Evolutionary conservation across 164 flowering plant species (phyloP), one percentile per base, ranked within the genome.

Genomic region (Brasenia schreberi): DNA sequence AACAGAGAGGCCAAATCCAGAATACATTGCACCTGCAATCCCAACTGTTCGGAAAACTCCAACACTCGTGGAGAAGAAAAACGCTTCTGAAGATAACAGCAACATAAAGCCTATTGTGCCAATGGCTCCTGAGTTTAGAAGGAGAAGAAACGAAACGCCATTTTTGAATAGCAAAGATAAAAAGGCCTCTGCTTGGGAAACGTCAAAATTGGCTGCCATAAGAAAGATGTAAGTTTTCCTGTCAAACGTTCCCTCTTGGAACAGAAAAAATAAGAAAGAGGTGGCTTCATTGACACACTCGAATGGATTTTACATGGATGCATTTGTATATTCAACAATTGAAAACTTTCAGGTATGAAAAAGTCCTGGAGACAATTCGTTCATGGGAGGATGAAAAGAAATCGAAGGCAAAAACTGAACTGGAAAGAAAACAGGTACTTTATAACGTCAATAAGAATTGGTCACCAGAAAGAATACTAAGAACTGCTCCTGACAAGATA

Each of bases 351-450:
- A 91, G 97, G 84, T 81, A 82, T 52, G 83, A 79, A 59, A 81
- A 78, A 76, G 74, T 74, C 68, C 80, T 70, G 18, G 73, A 80
- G 6, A 67, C 68, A 9, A 83, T 87, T 65, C 56, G 69, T 43
- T 72, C 78, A 19, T 91, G 96, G 97, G 93, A 91, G 68, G 78
- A 76, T 19, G 81, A 81, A 71, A 91, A 79, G 76, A 87, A 81
- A 75, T 58, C 59, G 73, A 79, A 68, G 65, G 89, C 87, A 58
- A 81, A 73, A 66, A 70, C 67, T 18, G 65, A 65, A 52, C 59
- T 80, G 81, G 86, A 88, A 18, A 79, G 61, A 74, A 77, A 49
- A 71, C 79, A 87, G 97, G 97, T 88, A 42, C 43, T 33, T 23
- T 23, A 23, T 23, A 23, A 23, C 27, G 27, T 23, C 27, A 23